A percentile compares a stretch with the other conserved stretches of the same genome.
Evolutionary conservation across 257 asterid genomes (phyloP).

Genomic region (Apocynum venetum): DNA sequence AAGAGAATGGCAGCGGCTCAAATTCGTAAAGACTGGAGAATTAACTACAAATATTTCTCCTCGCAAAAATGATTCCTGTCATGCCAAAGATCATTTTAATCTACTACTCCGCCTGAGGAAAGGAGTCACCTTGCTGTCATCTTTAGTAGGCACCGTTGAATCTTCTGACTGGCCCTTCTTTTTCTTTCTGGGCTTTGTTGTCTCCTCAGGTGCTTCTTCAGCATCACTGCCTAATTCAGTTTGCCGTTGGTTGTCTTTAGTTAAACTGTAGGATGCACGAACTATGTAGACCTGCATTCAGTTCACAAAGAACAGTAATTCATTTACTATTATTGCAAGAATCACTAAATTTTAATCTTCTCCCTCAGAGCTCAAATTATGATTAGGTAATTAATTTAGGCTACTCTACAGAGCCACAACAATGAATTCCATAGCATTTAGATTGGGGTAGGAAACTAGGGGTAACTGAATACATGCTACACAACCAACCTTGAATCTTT

Average conservation of each 20-base stretch:
- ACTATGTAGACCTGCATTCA: slow-evolving; percentile 54
- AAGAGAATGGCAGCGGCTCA: neutral
- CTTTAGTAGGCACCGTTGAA: slow-evolving; percentile 21
- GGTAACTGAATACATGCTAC: neutral
- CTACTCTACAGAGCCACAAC: neutral
- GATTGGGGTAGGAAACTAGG: neutral
- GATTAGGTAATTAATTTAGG: neutral
- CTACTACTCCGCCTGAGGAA: slow-evolving; percentile 45
- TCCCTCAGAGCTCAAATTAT: neutral
- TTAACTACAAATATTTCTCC: neutral
- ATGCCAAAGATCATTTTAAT: slow-evolving; percentile 20
- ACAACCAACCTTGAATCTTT: slow-evolving; percentile 66
- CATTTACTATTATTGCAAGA: neutral
- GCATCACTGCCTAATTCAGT: slow-evolving; percentile 29
- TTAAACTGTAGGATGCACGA: slow-evolving; percentile 38
- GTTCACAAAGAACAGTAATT: neutral
- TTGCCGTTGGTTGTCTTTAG: slow-evolving; percentile 8
- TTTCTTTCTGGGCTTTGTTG: slow-evolving; percentile 6
- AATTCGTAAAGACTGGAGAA: neutral
- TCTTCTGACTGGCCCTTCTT: slow-evolving; percentile 6
- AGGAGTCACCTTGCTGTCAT: slow-evolving; percentile 24
- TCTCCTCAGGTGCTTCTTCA: slow-evolving; percentile 30
- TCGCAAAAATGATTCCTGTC: neutral
- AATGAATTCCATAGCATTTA: neutral
- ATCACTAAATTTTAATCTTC: neutral